These are phyloP conservation scores for Phytophthora pistaciae DNA, from an alignment of 352 stramenopile genomes.

Conservation along the genomic window DNA sequence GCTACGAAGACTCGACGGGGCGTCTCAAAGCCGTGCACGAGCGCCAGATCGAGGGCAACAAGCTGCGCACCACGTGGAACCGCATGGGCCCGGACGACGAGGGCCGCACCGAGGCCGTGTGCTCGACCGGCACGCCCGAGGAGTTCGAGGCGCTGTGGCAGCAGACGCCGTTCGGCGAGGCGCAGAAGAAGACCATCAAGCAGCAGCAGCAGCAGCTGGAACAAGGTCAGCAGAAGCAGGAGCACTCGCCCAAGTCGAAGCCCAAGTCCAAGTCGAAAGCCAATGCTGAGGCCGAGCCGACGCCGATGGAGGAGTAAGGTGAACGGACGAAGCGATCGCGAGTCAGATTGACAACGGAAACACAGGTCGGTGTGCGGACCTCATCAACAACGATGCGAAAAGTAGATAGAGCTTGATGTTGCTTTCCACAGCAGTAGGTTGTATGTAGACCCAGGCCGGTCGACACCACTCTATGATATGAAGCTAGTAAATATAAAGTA, in stretches of 20 bases:
- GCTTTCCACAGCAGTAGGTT: too few species aligned
- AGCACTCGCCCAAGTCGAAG: background rate
- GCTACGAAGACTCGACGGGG: constrained; percentile 56
- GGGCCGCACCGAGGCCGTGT: constrained; percentile 39
- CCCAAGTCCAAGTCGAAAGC: background rate
- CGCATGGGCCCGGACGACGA: constrained; percentile 37
- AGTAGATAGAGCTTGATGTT: too few species aligned
- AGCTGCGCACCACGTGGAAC: constrained; percentile 44
- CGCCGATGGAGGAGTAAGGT: constrained; percentile 19
- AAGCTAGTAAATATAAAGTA: too few species aligned
- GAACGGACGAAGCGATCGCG: background rate
- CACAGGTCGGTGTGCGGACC: background rate
- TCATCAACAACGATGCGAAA: too few species aligned
- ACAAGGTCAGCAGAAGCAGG: constrained; percentile 12
- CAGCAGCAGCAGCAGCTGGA: constrained; percentile 40
- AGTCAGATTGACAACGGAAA: background rate
- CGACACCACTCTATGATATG: too few species aligned
- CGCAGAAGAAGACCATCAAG: constrained; percentile 41
- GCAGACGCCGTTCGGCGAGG: constrained; percentile 51
- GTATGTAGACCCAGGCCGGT: too few species aligned
- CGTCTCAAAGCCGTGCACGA: constrained; percentile 57
- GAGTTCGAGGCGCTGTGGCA: constrained; percentile 63
- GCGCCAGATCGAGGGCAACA: constrained; percentile 45
- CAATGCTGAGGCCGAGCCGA: background rate
- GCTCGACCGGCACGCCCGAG: constrained; percentile 38